Percentiles rank a stretch among this genome's conserved stretches.
Evolutionary conservation across 192 early-diverging fungal species (phyloP).

Genomic region (Coemansia furcata): DNA sequence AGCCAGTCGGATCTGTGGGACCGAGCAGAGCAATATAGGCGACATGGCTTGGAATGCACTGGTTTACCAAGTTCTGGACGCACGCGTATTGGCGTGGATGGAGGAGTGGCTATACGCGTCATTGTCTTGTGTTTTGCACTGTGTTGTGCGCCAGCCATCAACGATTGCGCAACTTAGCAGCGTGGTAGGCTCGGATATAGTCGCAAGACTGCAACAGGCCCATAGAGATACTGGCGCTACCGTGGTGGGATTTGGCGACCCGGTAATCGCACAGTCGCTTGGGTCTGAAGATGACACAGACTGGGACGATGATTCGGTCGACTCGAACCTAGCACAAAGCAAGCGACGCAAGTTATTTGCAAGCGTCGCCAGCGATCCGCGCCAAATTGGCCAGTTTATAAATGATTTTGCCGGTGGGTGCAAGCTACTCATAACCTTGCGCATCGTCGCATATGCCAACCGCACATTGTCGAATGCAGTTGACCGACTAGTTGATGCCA

Average conservation of each 20-base stretch:
- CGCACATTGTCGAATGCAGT: background rate
- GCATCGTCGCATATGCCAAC: background rate
- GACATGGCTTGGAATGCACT: slow-evolving; percentile 27
- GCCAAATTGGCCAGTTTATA: background rate
- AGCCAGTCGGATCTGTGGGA: background rate
- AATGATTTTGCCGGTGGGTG: slow-evolving; percentile 11
- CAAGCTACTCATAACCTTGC: slow-evolving; percentile 5
- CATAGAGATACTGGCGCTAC: background rate
- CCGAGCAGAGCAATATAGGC: background rate
- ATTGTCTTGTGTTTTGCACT: slow-evolving; percentile 11
- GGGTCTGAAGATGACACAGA: background rate
- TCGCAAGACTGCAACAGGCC: background rate
- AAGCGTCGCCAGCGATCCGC: background rate
- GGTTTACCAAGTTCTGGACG: slow-evolving; percentile 10
- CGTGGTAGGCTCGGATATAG: background rate
- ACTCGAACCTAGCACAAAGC: background rate
- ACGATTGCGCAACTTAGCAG: background rate
- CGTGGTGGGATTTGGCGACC: background rate
- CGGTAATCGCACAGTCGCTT: background rate
- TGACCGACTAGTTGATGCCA: slow-evolving; percentile 1
- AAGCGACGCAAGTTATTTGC: background rate
- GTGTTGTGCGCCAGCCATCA: background rate
- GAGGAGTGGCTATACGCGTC: slow-evolving; percentile 24
- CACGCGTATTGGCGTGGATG: background rate
- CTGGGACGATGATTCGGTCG: background rate